These are phyloP conservation scores for Nitzschia inconspicua DNA, from an alignment of 108 stramenopile species.

Conservation along the genomic window DNA sequence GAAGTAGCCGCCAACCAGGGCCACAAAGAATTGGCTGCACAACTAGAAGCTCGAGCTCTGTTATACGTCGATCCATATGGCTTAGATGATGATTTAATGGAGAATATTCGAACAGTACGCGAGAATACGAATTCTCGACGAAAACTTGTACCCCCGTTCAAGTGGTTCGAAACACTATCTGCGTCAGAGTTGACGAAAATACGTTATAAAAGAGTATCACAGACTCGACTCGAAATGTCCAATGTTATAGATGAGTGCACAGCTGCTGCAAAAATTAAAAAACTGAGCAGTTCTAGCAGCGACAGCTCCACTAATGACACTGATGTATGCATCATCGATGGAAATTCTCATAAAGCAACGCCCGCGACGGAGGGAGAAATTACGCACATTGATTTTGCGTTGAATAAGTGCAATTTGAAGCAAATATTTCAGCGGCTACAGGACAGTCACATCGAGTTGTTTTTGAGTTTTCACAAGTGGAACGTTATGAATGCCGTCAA, in stretches of 20 bases:
- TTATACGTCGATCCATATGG: conserved; percentile 50
- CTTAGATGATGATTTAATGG: conserved; percentile 46
- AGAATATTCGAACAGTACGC: conserved; percentile 10
- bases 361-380: not conserved
- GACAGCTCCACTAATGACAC: too few species aligned
- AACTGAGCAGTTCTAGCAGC: too few species aligned
- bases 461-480: conserved; percentile 36
- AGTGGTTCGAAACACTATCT: conserved; percentile 34
- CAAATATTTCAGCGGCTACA: not conserved
- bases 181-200: conserved; percentile 15
- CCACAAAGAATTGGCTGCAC: conserved; percentile 35
- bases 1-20: conserved; percentile 36
- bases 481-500: conserved; percentile 17
- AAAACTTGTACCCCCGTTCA: conserved; percentile 34
- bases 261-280: too few species aligned
- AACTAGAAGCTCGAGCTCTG: conserved; percentile 47
- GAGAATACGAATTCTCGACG: not conserved
- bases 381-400: not conserved
- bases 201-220: conserved; percentile 17
- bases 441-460: conserved; percentile 23
- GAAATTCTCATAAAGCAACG: too few species aligned
- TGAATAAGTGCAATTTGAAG: not conserved
- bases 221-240: too few species aligned
- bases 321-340: too few species aligned
- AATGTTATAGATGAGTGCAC: too few species aligned